A percentile compares a stretch with the other conserved stretches of the same genome.
Conservation (phyloP, 306 rosid species). For the Cucurbita ficifolia region DNA sequence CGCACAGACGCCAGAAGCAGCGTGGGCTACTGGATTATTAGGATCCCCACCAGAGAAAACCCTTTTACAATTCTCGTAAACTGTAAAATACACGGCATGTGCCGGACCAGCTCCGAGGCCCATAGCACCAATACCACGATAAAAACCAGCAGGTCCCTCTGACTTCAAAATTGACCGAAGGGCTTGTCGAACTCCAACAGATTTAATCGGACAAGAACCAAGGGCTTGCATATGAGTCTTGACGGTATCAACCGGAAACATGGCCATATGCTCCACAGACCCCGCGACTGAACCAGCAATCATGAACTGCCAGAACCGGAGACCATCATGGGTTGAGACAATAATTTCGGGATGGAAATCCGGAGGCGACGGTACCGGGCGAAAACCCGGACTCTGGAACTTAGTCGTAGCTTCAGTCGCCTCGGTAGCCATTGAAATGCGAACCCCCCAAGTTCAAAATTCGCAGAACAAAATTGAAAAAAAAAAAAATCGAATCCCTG, state of each 20-base stretch:
- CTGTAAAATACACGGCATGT: slow-evolving; percentile 82
- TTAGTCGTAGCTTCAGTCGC: slow-evolving; percentile 26
- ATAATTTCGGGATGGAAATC: slow-evolving; percentile 41
- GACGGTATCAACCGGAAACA: slow-evolving; percentile 90
- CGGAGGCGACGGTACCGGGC: slow-evolving; percentile 21
- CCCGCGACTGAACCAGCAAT: slow-evolving; percentile 82
- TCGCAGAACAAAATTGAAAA: neutral
- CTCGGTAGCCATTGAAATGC: slow-evolving; percentile 14
- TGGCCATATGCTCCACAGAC: slow-evolving; percentile 63
- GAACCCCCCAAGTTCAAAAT: neutral
- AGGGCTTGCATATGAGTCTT: slow-evolving; percentile 88
- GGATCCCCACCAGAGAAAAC: slow-evolving; percentile 39
- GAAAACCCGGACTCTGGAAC: slow-evolving; percentile 12
- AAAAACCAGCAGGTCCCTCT: slow-evolving; percentile 62
- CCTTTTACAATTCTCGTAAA: slow-evolving; percentile 56
- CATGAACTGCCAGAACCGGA: slow-evolving; percentile 80
- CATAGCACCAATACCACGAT: slow-evolving; percentile 81
- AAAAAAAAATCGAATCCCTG: neutral
- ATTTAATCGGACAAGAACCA: slow-evolving; percentile 47
- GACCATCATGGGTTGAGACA: slow-evolving; percentile 51
- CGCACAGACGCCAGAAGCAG: slow-evolving; percentile 70
- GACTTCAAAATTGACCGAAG: slow-evolving; percentile 45
- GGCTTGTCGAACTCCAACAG: slow-evolving; percentile 56
- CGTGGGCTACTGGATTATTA: slow-evolving; percentile 40
- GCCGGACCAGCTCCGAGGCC: slow-evolving; percentile 96